These are phyloP conservation scores for Spergularia bocconei DNA, from an alignment of 148 eudicot genomes.

Conservation along the genomic window DNA sequence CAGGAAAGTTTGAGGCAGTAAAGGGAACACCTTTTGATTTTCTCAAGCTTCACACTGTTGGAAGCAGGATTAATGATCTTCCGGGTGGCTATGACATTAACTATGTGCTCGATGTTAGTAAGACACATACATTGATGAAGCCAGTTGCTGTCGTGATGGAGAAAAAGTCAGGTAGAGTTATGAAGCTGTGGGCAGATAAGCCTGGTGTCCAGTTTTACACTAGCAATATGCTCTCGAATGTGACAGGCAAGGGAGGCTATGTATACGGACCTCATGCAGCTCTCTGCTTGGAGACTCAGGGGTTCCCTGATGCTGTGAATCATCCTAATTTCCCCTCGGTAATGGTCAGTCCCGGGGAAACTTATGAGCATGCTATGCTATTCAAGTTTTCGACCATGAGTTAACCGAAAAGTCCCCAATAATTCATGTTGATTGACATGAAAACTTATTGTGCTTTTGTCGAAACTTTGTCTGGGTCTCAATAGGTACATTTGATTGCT, in stretches of 20 bases:
- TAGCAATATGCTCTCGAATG: constrained; percentile 32
- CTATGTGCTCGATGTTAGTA: constrained; percentile 45
- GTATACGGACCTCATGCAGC: constrained; percentile 51
- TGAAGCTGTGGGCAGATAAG: constrained; percentile 52
- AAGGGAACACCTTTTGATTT: constrained; percentile 71
- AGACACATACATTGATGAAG: constrained; percentile 26
- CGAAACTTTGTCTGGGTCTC: not conserved
- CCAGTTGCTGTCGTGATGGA: constrained; percentile 46
- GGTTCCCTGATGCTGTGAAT: constrained; percentile 77
- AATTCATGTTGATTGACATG: too few species aligned
- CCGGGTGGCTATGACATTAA: constrained; percentile 65
- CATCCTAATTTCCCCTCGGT: constrained; percentile 72
- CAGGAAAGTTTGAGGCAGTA: constrained; percentile 56
- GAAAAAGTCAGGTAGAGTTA: constrained; percentile 48
- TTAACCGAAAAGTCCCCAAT: not conserved
- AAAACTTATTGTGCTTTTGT: not conserved
- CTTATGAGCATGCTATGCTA: constrained; percentile 56
- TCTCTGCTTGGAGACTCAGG: constrained; percentile 83
- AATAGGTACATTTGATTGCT: not conserved
- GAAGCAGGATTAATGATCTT: constrained; percentile 46
- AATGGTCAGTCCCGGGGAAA: constrained; percentile 49
- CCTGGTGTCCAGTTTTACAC: constrained; percentile 88
- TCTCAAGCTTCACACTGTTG: constrained; percentile 42
- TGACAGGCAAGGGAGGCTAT: constrained; percentile 62
- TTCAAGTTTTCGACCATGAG: constrained; percentile 40